Evolutionary conservation across 176 grass and related monocot species (phyloP).

Genomic region (Olyra latifolia): DNA sequence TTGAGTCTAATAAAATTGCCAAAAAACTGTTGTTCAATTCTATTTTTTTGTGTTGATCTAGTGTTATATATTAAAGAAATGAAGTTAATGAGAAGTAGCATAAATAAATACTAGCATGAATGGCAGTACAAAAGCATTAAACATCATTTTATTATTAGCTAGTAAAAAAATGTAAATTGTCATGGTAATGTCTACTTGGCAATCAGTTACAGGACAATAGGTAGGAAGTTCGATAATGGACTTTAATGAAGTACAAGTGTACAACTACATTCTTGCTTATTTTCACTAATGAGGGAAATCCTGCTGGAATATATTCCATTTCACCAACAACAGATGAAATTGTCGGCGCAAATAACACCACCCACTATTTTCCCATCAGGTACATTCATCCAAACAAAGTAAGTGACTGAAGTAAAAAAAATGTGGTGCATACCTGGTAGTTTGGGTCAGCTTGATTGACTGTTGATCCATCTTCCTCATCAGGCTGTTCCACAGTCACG

Average conservation of each 20-base stretch:
- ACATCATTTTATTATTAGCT: neutral
- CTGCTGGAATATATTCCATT: neutral
- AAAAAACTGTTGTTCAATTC: constrained; percentile 1
- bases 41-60: neutral
- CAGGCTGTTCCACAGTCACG: neutral
- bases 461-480: constrained; percentile 27
- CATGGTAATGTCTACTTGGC: neutral
- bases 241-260: neutral
- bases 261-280: neutral
- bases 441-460: constrained; percentile 32
- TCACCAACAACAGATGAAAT: constrained; percentile 8
- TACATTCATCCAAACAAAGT: constrained; percentile 15
- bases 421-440: constrained; percentile 40
- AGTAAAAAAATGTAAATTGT: neutral
- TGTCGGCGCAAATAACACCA: neutral
- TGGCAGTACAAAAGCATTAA: constrained; percentile 4
- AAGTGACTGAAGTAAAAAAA: neutral
- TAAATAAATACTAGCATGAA: constrained; percentile 5
- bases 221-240: neutral
- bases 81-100: neutral
- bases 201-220: neutral
- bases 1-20: constrained; percentile 9
- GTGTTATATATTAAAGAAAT: neutral
- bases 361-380: constrained; percentile 9
- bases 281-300: constrained; percentile 18